Evolutionary conservation across 306 rosid species (phyloP).

Genomic region (Sophora flavescens): DNA sequence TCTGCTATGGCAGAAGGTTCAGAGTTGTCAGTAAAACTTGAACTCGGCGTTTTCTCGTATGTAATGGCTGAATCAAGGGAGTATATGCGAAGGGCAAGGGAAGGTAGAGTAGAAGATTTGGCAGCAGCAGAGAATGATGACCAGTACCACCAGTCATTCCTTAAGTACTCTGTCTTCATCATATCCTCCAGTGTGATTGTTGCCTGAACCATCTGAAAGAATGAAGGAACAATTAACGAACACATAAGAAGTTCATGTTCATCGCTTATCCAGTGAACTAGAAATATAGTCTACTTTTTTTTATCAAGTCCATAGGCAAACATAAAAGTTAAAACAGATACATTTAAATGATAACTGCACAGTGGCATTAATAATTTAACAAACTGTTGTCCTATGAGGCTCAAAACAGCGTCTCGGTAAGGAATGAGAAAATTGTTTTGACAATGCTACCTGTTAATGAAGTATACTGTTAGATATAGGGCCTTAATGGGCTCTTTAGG

Average conservation of each 20-base stretch:
- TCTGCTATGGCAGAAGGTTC: constrained; percentile 64
- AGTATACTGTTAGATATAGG: no score
- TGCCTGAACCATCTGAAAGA: constrained; percentile 91
- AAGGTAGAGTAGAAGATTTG: constrained; percentile 77
- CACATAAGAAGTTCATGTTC: constrained; percentile 7
- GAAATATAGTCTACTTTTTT: constrained; percentile 14
- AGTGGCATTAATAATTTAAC: constrained; percentile 6
- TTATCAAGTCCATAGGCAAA: constrained; percentile 21
- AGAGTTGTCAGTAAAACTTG: constrained; percentile 61
- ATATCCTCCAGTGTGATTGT: constrained; percentile 87
- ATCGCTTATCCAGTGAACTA: constrained; percentile 18
- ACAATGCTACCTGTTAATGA: constrained; percentile 6
- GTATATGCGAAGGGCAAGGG: constrained; percentile 91
- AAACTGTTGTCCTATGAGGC: neutral
- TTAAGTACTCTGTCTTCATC: constrained; percentile 85
- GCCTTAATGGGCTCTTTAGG: no score
- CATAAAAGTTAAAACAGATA: constrained; percentile 16
- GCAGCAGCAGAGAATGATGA: constrained; percentile 97
- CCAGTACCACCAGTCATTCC: constrained; percentile 99
- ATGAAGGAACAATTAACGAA: constrained; percentile 35
- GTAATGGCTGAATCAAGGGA: constrained; percentile 91
- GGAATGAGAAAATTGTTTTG: constrained; percentile 23
- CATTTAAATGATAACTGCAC: neutral
- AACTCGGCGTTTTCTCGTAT: constrained; percentile 73
- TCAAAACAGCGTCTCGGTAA: neutral